Evolutionary conservation across 2,329 filamentous ascomycete genomes (phyloP).

Genomic region (Meredithiella fracta): DNA sequence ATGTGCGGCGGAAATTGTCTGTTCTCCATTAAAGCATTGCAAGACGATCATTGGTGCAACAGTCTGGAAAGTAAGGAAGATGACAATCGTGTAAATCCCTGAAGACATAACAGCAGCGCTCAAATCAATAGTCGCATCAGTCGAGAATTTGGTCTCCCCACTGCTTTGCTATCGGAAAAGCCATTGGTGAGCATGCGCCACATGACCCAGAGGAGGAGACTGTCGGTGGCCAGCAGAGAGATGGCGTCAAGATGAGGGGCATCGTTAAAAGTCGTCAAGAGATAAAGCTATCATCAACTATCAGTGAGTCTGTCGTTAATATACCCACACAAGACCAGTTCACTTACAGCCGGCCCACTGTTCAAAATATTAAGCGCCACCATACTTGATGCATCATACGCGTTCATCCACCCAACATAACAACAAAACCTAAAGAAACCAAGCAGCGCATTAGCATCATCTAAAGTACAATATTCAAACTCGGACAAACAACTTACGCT

Average conservation of each 20-base stretch:
- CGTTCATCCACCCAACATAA: slow-evolving; percentile 53
- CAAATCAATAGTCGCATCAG: slow-evolving; percentile 43
- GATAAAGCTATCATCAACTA: slow-evolving; percentile 39
- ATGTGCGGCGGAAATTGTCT: slow-evolving; percentile 52
- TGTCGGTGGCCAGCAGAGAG: background rate
- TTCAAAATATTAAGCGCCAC: slow-evolving; percentile 51
- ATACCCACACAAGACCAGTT: background rate
- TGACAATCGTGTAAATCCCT: slow-evolving; percentile 55
- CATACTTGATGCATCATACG: slow-evolving; percentile 58
- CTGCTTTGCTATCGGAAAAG: slow-evolving; percentile 38
- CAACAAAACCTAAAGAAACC: slow-evolving; percentile 23
- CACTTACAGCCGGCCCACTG: slow-evolving; percentile 51
- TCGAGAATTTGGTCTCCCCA: slow-evolving; percentile 44
- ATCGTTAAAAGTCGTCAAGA: slow-evolving; percentile 66
- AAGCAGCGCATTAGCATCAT: background rate
- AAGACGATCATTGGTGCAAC: slow-evolving; percentile 59
- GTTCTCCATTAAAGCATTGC: slow-evolving; percentile 55
- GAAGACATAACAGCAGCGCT: slow-evolving; percentile 54
- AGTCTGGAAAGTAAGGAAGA: slow-evolving; percentile 52
- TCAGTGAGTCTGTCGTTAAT: background rate
- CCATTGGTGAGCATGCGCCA: slow-evolving; percentile 25
- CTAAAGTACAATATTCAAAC: too few species aligned
- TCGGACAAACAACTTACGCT: slow-evolving; percentile 26
- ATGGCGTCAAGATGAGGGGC: slow-evolving; percentile 38
- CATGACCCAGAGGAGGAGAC: slow-evolving; percentile 25